phyloP scores from a whole-genome alignment of 1,284 basidiomycete genomes.

The Leccinum subspadiceum region DNA sequence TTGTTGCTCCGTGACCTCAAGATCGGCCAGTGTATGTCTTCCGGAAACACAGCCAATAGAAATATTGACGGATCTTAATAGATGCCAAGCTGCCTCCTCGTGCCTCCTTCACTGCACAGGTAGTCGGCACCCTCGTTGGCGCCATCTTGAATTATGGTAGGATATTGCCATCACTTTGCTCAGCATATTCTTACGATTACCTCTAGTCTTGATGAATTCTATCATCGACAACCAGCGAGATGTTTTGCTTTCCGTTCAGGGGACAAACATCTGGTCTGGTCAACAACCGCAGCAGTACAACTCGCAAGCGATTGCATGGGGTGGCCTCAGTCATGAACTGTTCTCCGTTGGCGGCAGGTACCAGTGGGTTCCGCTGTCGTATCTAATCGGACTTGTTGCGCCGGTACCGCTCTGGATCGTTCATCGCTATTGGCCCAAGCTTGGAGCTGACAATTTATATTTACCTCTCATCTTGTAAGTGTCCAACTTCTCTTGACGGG shows the following conservation, averaged over 20 bases:
- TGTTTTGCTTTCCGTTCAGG: conserved; percentile 44
- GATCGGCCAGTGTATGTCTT: conserved; percentile 50
- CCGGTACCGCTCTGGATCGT: conserved; percentile 58
- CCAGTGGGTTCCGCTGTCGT: conserved; percentile 54
- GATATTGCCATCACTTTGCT: too few relatives aligned
- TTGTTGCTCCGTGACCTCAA: conserved; percentile 55
- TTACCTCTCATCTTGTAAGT: conserved; percentile 43
- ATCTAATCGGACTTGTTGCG: conserved; percentile 54
- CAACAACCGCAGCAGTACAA: conserved; percentile 59
- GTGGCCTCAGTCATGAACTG: conserved; percentile 57
- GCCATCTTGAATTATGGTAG: conserved; percentile 14
- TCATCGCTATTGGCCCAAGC: conserved; percentile 43
- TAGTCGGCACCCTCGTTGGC: conserved; percentile 41
- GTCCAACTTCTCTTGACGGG: background rate
- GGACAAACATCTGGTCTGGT: conserved; percentile 64
- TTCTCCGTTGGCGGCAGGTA: conserved; percentile 56
- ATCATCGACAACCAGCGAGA: conserved; percentile 54
- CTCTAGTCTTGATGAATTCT: conserved; percentile 51
- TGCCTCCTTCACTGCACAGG: conserved; percentile 62
- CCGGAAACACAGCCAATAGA: conserved; percentile 1
- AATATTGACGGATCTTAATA: conserved; percentile 7
- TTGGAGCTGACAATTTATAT: conserved; percentile 44
- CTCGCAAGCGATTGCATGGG: conserved; percentile 64
- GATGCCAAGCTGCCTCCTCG: conserved; percentile 68
- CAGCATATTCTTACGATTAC: too few relatives aligned